Evolutionary conservation across 148 eudicot genomes (phyloP), one percentile per base, ranked within the genome.

Genomic region (Rheum nobile): DNA sequence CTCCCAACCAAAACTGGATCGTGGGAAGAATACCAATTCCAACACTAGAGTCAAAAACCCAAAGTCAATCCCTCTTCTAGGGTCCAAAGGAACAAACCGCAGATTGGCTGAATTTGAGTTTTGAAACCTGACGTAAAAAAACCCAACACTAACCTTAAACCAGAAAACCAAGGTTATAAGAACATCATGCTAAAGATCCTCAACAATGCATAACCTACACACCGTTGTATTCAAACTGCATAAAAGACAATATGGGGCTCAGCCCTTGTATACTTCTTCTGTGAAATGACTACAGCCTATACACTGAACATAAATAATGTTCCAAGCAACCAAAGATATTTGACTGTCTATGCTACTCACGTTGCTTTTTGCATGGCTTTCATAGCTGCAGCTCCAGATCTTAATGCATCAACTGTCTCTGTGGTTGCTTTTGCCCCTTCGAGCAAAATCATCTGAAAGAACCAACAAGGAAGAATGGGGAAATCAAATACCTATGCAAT

Each of bases 381-480:
- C 98, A 93, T 91, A 77, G 98, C 94, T 77, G 86, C 77, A 41
- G 98, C 98, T 76, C 96, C 98, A 47, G 94, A 89, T 83, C 98
- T 87, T 83, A 93, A 82, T 52, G 98, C 98, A 86, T 82, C 91
- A 57, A 93, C 96, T 8, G 94, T 93, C 78, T 90, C 98, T 47
- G 96, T 91, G 38, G 96, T 93, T 43, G 98, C 96, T 85, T 88
- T 93, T 72, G 98, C 96, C 59, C 94, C 91, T 82, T 93, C 98
- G 47, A 93, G 87, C 89, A 93, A 75, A 67, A 93, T 93, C 88
- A 93, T 93, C 98, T 93, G 78, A 71, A 61, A 82, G 55, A 29
- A 61, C 75, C 67, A n/a, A 12, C 54, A 57, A 39, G 22, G 55
- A 34, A 14, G n/a, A 31, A 31, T 34, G 13, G 32, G 14, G 13